phyloP scores from a whole-genome alignment of 176 grass and related monocot genomes.

The Pontederia paniculata region DNA sequence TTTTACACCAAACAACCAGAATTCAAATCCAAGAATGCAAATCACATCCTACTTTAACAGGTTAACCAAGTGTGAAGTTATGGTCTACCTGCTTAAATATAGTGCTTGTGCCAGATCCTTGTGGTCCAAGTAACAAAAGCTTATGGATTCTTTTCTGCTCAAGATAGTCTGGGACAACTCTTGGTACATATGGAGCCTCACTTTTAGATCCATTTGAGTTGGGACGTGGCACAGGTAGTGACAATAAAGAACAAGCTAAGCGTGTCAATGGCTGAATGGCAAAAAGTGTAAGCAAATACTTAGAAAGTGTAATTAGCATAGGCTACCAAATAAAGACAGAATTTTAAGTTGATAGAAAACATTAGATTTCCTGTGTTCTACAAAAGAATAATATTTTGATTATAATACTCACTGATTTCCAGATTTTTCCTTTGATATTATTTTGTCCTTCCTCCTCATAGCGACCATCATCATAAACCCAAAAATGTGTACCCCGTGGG shows the following conservation, averaged over 20 bases:
- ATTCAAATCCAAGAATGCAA: background rate
- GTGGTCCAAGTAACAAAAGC: slow-evolving; percentile 79
- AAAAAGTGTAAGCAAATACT: background rate
- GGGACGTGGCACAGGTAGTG: slow-evolving; percentile 63
- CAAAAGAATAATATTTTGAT: background rate
- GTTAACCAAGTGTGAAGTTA: background rate
- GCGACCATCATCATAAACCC: slow-evolving; percentile 89
- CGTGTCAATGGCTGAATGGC: slow-evolving; percentile 48
- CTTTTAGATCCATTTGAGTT: slow-evolving; percentile 28
- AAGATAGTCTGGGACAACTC: slow-evolving; percentile 58
- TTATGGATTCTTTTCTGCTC: slow-evolving; percentile 78
- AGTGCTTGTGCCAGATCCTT: slow-evolving; percentile 79
- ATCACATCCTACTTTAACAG: background rate
- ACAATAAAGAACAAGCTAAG: slow-evolving; percentile 61
- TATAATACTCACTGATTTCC: slow-evolving; percentile 58
- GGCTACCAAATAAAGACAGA: background rate
- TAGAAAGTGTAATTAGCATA: background rate
- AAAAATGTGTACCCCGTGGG: slow-evolving; percentile 91
- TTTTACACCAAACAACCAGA: background rate
- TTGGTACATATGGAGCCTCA: slow-evolving; percentile 54
- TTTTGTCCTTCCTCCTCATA: slow-evolving; percentile 99
- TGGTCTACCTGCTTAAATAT: slow-evolving; percentile 78
- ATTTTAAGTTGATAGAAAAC: background rate
- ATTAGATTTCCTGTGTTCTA: no score
- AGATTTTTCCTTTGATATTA: slow-evolving; percentile 93